A percentile compares a stretch with the other conserved stretches of the same genome.
Evolutionary conservation across 768 basidiomycete species (phyloP).

Genomic region (Trametes villosa): DNA sequence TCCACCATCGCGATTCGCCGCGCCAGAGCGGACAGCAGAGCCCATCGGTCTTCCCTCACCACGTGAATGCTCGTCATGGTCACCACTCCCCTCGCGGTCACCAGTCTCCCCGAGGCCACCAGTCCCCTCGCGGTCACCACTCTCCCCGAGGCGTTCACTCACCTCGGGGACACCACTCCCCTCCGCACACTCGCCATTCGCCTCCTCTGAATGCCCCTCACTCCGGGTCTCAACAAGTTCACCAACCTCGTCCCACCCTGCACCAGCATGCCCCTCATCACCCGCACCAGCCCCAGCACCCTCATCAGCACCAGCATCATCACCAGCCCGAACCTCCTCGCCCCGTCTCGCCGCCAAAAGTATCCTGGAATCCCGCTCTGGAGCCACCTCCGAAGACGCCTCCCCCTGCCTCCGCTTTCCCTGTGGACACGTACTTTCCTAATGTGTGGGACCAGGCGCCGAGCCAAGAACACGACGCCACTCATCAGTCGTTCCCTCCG

Average conservation of each 20-base stretch:
- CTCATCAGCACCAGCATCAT: conserved; percentile 29
- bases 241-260: conserved; percentile 4
- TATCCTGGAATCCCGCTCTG: conserved; percentile 80
- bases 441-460: conserved; percentile 84
- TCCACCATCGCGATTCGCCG: conserved; percentile 2
- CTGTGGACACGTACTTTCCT: conserved; percentile 76
- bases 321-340: conserved; percentile 41
- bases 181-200: conserved; percentile 16
- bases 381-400: conserved; percentile 76
- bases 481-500: conserved; percentile 34
- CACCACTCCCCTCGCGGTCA: conserved; percentile 17
- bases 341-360: conserved; percentile 63
- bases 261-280: conserved; percentile 29
- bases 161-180: conserved; percentile 16
- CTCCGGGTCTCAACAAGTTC: conserved; percentile 23
- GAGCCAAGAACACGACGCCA: conserved; percentile 44
- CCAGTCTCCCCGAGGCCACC: conserved; percentile 15
- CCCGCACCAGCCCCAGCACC: conserved; percentile 31
- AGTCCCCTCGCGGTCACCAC: conserved; percentile 8
- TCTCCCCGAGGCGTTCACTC: conserved; percentile 24
- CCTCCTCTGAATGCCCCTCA: conserved; percentile 6
- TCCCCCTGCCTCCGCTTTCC: conserved; percentile 61
- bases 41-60: conserved; percentile 1
- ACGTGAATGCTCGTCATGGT: conserved; percentile 1
- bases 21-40: conserved; percentile 17